These are phyloP conservation scores for Zostera marina DNA, from an alignment of 116 monocot species.

Conservation along the genomic window DNA sequence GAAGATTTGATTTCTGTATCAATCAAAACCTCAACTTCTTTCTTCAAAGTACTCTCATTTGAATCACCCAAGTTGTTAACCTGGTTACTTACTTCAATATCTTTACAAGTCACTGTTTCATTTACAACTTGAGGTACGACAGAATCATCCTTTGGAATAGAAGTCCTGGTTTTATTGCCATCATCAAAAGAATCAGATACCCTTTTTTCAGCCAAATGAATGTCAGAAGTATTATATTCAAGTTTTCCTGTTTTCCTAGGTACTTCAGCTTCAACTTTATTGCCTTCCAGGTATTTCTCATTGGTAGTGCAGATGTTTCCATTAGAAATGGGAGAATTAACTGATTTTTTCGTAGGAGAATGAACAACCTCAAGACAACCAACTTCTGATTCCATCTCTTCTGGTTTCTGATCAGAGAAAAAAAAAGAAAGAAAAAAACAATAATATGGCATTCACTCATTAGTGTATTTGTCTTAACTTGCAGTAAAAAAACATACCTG, in stretches of 20 bases:
- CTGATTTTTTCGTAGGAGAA: slow-evolving; percentile 13
- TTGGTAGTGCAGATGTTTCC: slow-evolving; percentile 10
- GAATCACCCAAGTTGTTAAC: slow-evolving; percentile 2
- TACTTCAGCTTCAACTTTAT: neutral
- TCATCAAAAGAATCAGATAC: neutral
- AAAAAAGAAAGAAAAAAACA: neutral
- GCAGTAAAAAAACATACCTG: slow-evolving; percentile 27
- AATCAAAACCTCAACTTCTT: neutral
- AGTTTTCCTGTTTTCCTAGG: no score
- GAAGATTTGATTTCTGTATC: slow-evolving; percentile 1
- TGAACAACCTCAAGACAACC: slow-evolving; percentile 26
- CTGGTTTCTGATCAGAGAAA: slow-evolving; percentile 25
- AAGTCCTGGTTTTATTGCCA: neutral
- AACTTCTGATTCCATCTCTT: slow-evolving; percentile 29
- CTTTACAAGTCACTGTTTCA: neutral
- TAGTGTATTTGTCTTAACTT: neutral
- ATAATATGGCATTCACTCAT: neutral
- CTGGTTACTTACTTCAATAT: slow-evolving; percentile 1
- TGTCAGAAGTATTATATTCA: neutral
- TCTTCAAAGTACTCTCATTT: slow-evolving; percentile 7
- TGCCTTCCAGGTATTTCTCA: neutral
- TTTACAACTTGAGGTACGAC: neutral
- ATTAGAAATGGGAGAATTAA: slow-evolving; percentile 25
- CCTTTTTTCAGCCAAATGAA: neutral
- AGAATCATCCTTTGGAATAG: neutral